Evolutionary conservation across 2,329 filamentous ascomycete species (phyloP), one percentile per base, ranked within the genome.

Genomic region (Hypoxylon sp.): DNA sequence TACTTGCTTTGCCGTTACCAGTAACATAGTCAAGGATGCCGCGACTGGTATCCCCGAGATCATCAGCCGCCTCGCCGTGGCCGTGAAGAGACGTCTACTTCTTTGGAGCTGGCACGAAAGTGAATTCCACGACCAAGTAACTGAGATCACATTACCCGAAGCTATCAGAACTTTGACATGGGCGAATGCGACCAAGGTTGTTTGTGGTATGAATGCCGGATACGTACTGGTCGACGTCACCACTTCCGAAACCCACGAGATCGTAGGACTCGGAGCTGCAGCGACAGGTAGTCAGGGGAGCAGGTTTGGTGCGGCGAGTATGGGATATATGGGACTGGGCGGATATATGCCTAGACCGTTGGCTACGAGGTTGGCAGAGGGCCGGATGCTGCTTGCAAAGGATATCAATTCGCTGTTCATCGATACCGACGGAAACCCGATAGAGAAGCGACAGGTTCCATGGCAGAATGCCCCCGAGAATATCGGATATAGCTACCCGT

Each of bases 81-180:
- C 93, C 4, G 92, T 97, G 32, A 98, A 98, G 83, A 85, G 95
- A 73, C 91, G 92, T 72, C 83, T 99, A 54, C 77, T 98, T 64
- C 79, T 97, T 57, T 99, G 95, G 94, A 92, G 90, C 73, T 99
- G 96, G 95, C 91, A 95, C 72, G 94, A 97, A 76, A 95, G 93
- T 82, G 95, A 98, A 80, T 84, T 97, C 43, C 86, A 86, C 49
- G 83, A 86, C 3, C 88, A 95, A 32, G 87, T 90, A 0, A 82
- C 82, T 26, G 95, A 98, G 79, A 87, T 97, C 37, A 87, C 88
- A 1, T 83, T 98, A 46, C 83, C 92, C 32, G 94, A 94, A 72
- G 88, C 91, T 20, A 91, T 97, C 65, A 92, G 95, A 73, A 94
- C 90, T 13, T 82, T 98, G 65, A 97, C 92, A 1, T 99, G 95